Conservation (phyloP, 768 basidiomycete genomes). For the Pisolithus sp. region DNA sequence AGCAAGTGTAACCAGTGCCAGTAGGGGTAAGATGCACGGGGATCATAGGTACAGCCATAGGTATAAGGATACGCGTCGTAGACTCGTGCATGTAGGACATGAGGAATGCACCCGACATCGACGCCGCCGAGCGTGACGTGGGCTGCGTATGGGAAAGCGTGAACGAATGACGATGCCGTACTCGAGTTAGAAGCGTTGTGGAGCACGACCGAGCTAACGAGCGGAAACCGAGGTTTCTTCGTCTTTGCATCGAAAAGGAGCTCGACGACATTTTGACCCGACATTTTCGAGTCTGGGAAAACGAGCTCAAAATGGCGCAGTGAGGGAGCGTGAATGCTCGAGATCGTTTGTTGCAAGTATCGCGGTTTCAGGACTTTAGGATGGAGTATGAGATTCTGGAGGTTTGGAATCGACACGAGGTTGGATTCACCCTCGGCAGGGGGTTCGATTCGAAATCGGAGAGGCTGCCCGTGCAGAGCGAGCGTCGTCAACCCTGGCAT, state of each 20-base stretch:
- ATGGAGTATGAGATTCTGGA: slow-evolving; percentile 25
- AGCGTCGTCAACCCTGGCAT: slow-evolving; percentile 22
- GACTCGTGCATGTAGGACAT: slow-evolving; percentile 7
- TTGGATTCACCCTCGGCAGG: not conserved
- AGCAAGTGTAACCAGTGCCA: slow-evolving; percentile 18
- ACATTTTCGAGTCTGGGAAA: slow-evolving; percentile 24
- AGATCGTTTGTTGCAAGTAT: slow-evolving; percentile 24
- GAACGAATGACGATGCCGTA: slow-evolving; percentile 19
- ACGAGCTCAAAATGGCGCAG: slow-evolving; percentile 28
- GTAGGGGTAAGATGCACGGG: not conserved
- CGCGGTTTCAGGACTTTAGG: slow-evolving; percentile 26
- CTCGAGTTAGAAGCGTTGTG: slow-evolving; percentile 20
- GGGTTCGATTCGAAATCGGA: slow-evolving; percentile 19
- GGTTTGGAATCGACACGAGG: slow-evolving; percentile 17
- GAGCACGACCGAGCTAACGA: slow-evolving; percentile 21
- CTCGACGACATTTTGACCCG: slow-evolving; percentile 22
- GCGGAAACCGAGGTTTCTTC: slow-evolving; percentile 20
- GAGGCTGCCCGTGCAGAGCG: slow-evolving; percentile 22
- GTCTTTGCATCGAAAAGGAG: slow-evolving; percentile 12
- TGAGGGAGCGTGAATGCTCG: slow-evolving; percentile 22
- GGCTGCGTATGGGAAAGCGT: slow-evolving; percentile 19
- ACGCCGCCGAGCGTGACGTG: slow-evolving; percentile 20
- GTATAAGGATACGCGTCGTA: slow-evolving; percentile 1
- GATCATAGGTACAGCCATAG: not conserved
- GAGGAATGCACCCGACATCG: slow-evolving; percentile 21